A percentile compares a stretch with the other conserved stretches of the same genome.
Conservation (phyloP, 208 protist species). For the Crithidia acanthocephali region DNA sequence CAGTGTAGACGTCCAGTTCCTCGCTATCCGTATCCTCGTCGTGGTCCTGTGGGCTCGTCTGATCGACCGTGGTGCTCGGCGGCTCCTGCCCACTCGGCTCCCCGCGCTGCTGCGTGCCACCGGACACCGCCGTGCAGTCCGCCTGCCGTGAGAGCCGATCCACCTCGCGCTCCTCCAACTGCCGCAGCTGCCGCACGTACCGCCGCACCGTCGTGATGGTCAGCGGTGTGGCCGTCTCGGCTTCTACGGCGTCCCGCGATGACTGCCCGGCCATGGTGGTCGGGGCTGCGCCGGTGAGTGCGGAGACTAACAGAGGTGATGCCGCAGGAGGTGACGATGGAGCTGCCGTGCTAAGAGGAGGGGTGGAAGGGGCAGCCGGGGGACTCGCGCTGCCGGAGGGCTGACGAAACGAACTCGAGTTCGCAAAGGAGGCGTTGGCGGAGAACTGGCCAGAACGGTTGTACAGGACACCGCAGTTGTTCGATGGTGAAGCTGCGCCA, state of each 20-base stretch:
- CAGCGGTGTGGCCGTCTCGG: background rate
- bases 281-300: background rate
- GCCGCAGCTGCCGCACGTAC: constrained; percentile 7
- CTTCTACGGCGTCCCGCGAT: background rate
- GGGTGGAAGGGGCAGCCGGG: background rate
- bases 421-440: constrained; percentile 5
- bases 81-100: constrained; percentile 6
- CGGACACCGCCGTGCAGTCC: background rate
- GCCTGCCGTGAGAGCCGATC: constrained; percentile 1
- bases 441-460: constrained; percentile 10
- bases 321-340: background rate
- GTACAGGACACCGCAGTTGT: constrained; percentile 4
- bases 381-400: background rate
- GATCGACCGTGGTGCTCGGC: constrained; percentile 4
- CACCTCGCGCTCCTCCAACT: background rate
- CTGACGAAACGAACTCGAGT: constrained; percentile 5
- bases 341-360: background rate
- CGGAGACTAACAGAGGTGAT: no score
- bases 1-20: constrained; percentile 16
- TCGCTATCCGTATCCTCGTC: constrained; percentile 32
- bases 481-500: background rate
- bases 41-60: background rate
- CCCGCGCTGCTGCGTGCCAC: background rate
- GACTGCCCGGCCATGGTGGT: background rate
- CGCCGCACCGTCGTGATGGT: background rate